Conservation (phyloP, 2,329 filamentous ascomycete genomes). For the Lizonia empirigonia region DNA sequence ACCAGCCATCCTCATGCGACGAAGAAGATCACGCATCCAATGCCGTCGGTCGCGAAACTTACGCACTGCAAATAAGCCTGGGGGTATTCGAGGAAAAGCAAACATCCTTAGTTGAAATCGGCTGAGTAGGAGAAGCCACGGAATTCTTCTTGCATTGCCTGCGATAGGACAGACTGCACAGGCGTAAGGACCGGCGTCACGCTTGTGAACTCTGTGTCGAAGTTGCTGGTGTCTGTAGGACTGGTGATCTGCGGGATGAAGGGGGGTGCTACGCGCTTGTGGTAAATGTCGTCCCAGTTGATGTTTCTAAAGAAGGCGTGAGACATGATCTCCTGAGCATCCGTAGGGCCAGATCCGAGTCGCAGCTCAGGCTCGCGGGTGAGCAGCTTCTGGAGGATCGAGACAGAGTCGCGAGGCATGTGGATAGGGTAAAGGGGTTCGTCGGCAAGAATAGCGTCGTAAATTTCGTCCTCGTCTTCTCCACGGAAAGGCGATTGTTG, state of each 20-base stretch:
- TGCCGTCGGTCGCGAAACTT: not conserved
- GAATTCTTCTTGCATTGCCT: slow-evolving; percentile 99
- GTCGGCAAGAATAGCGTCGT: slow-evolving; percentile 96
- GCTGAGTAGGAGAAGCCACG: slow-evolving; percentile 97
- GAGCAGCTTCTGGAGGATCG: slow-evolving; percentile 94
- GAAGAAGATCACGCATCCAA: not conserved
- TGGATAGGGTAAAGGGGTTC: slow-evolving; percentile 98
- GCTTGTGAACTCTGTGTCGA: slow-evolving; percentile 97
- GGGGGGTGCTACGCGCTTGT: slow-evolving; percentile 88
- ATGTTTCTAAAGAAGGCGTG: slow-evolving; percentile 98
- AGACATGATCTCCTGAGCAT: slow-evolving; percentile 98
- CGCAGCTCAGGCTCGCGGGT: slow-evolving; percentile 93
- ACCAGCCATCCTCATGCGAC: not conserved
- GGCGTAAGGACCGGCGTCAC: slow-evolving; percentile 97
- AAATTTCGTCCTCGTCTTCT: slow-evolving; percentile 99
- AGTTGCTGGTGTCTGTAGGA: slow-evolving; percentile 98
- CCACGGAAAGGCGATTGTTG: slow-evolving; percentile 98
- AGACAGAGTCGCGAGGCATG: slow-evolving; percentile 97
- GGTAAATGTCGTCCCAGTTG: slow-evolving; percentile 98
- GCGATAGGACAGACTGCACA: slow-evolving; percentile 94
- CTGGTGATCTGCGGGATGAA: slow-evolving; percentile 90
- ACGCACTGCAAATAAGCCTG: slow-evolving; percentile 10
- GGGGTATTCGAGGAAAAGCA: slow-evolving; percentile 30
- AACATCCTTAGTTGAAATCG: slow-evolving; percentile 68
- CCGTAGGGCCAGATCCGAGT: slow-evolving; percentile 90